Conservation (phyloP, 2,329 filamentous ascomycete genomes). For the Xylariaceae sp. region DNA sequence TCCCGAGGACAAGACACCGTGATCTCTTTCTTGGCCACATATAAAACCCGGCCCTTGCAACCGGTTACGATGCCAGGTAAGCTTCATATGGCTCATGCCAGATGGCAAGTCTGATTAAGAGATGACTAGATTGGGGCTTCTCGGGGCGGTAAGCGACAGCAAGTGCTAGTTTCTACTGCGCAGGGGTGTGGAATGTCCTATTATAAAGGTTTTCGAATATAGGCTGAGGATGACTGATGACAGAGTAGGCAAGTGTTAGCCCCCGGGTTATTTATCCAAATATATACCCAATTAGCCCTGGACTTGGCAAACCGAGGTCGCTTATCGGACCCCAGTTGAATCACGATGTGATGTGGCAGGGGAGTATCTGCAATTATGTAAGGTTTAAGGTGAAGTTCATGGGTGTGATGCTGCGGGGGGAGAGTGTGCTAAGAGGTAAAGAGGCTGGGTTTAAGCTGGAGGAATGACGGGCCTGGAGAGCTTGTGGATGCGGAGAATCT, state of each 20-base stretch:
- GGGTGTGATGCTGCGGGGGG: constrained; percentile 14
- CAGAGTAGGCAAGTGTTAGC: constrained; percentile 23
- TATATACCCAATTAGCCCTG: constrained; percentile 29
- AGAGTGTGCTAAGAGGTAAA: no score
- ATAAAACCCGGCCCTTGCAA: constrained; percentile 18
- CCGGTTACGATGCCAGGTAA: constrained; percentile 10
- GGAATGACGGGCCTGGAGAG: constrained; percentile 23
- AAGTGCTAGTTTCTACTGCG: constrained; percentile 2
- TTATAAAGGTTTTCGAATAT: constrained; percentile 29
- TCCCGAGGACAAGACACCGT: constrained; percentile 13
- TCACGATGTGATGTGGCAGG: constrained; percentile 9
- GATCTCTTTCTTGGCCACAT: background rate
- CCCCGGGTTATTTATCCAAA: constrained; percentile 33
- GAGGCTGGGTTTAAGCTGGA: constrained; percentile 2
- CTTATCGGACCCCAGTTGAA: constrained; percentile 10
- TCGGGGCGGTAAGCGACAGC: constrained; percentile 20
- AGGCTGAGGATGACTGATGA: constrained; percentile 33
- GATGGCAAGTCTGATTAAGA: constrained; percentile 4
- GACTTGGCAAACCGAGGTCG: constrained; percentile 11
- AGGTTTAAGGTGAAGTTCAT: background rate
- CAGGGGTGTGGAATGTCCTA: constrained; percentile 17
- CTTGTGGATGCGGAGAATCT: constrained; percentile 15
- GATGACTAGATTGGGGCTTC: constrained; percentile 11
- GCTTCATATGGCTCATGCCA: constrained; percentile 9
- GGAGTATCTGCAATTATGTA: background rate